Percentiles rank a stretch among this genome's conserved stretches.
Conservation (phyloP, 2,329 filamentous ascomycete genomes). For the Periconia digitata region DNA sequence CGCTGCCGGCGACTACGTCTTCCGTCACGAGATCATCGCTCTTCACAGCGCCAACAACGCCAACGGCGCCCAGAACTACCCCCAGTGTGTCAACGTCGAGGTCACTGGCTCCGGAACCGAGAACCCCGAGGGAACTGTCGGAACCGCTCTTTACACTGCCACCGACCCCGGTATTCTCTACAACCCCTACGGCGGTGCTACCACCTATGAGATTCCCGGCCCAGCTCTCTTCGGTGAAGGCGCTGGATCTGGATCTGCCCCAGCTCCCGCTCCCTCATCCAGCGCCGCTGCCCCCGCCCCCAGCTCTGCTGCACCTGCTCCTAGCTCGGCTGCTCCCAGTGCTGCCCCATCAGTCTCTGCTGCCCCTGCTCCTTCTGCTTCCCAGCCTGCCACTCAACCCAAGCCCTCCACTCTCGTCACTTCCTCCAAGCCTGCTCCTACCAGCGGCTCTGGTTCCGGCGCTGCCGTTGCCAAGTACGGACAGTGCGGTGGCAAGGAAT, state of each 20-base stretch:
- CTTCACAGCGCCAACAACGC: slow-evolving; percentile 48
- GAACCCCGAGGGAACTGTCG: slow-evolving; percentile 51
- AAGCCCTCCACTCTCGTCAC: background rate
- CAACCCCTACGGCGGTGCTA: slow-evolving; percentile 41
- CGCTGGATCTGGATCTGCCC: background rate
- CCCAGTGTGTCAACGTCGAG: slow-evolving; percentile 55
- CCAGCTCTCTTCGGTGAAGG: slow-evolving; percentile 36
- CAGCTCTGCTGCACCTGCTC: slow-evolving; percentile 8
- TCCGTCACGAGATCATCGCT: slow-evolving; percentile 58
- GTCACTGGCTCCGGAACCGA: slow-evolving; percentile 52
- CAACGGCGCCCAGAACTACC: slow-evolving; percentile 57
- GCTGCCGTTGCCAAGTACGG: slow-evolving; percentile 11
- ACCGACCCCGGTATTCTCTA: slow-evolving; percentile 47
- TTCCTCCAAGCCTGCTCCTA: background rate
- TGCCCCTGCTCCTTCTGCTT: slow-evolving; percentile 9
- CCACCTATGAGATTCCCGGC: slow-evolving; percentile 48
- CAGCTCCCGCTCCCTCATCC: slow-evolving; percentile 9
- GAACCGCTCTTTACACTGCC: slow-evolving; percentile 52
- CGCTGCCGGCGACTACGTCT: slow-evolving; percentile 55
- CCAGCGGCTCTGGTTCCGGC: slow-evolving; percentile 9
- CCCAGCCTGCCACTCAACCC: slow-evolving; percentile 9
- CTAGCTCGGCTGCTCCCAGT: slow-evolving; percentile 10
- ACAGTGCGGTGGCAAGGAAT: background rate
- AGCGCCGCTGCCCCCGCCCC: slow-evolving; percentile 3
- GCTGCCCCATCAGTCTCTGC: background rate